Base-by-base conservation (phyloP, 306 rosid genomes). In the Lagenaria siceraria region DNA sequence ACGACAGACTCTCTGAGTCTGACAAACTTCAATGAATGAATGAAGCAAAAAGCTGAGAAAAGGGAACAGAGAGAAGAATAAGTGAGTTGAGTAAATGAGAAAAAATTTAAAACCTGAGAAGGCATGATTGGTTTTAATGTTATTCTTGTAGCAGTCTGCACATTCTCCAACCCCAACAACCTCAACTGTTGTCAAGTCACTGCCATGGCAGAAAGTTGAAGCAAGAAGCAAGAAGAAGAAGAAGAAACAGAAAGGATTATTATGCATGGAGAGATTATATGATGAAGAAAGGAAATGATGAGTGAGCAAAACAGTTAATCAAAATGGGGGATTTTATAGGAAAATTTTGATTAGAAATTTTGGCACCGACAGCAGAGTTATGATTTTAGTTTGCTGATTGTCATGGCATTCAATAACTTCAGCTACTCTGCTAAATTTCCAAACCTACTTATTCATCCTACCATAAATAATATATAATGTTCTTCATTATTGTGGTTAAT, bases 141-240 rank as follows among this genome's bases (percentile, higher is more conserved):
- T 89, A 29, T 84, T 82, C 82, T 86, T 56, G 29, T 78, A 75
- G 80, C 97, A 92, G 64, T 92, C 97, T 54, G 90, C 81, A 52
- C 98, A 95, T 84, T 92, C 96, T 83, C 96, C 97, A 2, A 79
- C 10, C 4, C 98, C 98, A 71, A 92, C 89, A 51, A 95, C 93
- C 83, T 92, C 86, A 10, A 89, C 87, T 61, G 83, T 84, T 61
- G 84, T 84, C 80, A 80, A 73, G 29, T 83, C 88, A 59, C 82
- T 86, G 74, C 89, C 95, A 75, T 62, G 61, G 81, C 93, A 86
- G 55, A 84, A 80, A 69, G 85, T 83, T 42, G 65, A 82, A 71
- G 85, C 81, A 71, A 86, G 83, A 74, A 83, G 19, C 82, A 88
- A 38, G 46, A 80, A 81, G 58, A 84, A 87, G 87, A 89, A 82